A percentile compares a stretch with the other conserved stretches of the same genome.
Conservation (phyloP, 1,139 yeast genomes). For the Trichomonascaceae sp. region DNA sequence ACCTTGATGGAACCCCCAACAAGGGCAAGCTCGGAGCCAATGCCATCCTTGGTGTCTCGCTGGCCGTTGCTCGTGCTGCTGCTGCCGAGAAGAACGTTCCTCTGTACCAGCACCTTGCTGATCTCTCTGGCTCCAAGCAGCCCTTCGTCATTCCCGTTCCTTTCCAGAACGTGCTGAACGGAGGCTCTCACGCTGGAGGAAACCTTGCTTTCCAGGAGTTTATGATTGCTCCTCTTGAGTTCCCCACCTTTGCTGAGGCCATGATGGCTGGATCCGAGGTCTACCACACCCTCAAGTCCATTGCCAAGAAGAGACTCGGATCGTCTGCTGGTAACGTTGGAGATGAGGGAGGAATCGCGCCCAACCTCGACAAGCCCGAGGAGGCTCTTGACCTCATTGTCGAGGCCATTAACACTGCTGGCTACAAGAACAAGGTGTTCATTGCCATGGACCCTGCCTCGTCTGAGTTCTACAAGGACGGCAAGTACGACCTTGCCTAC, state of each 20-base stretch:
- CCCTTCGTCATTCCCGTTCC: conserved; percentile 91
- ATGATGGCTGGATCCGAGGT: conserved; percentile 93
- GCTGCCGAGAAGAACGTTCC: conserved; percentile 85
- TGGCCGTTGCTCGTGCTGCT: conserved; percentile 89
- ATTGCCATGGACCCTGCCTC: conserved; percentile 95
- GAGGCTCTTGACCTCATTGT: conserved; percentile 91
- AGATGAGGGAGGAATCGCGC: conserved; percentile 99
- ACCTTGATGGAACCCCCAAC: conserved; percentile 87
- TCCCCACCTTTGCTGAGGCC: conserved; percentile 81
- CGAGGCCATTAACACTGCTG: conserved; percentile 78
- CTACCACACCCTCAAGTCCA: conserved; percentile 84
- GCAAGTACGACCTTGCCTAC: conserved; percentile 93
- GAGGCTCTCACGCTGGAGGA: conserved; percentile 99
- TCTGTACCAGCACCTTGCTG: conserved; percentile 75
- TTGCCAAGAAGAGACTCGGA: conserved; percentile 89
- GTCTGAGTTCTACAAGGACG: conserved; percentile 92
- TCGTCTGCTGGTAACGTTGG: conserved; percentile 97
- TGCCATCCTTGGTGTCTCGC: conserved; percentile 89
- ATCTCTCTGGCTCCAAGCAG: conserved; percentile 48
- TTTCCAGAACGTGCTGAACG: conserved; percentile 94
- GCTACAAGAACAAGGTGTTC: conserved; percentile 79
- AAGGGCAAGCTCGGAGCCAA: conserved; percentile 92
- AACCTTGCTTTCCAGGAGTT: conserved; percentile 96
- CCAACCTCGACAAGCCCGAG: conserved; percentile 81
- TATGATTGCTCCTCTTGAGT: conserved; percentile 93